These are phyloP conservation scores for Talinum fruticosum DNA, from an alignment of 148 eudicot species.

Conservation along the genomic window DNA sequence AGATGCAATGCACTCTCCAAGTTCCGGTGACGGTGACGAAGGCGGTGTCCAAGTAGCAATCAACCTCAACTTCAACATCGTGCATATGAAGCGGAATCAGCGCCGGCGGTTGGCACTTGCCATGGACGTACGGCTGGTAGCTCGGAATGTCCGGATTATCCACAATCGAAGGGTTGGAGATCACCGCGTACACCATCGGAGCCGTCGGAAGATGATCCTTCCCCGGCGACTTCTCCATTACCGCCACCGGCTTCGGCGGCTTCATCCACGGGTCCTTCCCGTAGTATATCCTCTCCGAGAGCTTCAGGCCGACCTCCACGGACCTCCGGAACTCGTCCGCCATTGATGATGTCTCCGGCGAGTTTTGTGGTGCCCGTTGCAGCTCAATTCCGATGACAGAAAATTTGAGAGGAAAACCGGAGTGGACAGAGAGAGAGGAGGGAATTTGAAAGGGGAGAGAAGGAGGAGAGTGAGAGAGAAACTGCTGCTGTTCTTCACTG, in stretches of 20 bases:
- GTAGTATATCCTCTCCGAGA: constrained; percentile 64
- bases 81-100: constrained; percentile 80
- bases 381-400: neutral
- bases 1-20: constrained; percentile 82
- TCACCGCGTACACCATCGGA: constrained; percentile 76
- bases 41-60: constrained; percentile 72
- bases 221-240: constrained; percentile 31
- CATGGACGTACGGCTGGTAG: constrained; percentile 92
- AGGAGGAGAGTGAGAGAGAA: neutral
- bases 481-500: neutral
- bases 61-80: constrained; percentile 51
- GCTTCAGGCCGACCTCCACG: constrained; percentile 50
- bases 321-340: constrained; percentile 56
- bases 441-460: no score
- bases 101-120: constrained; percentile 75
- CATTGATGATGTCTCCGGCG: constrained; percentile 22
- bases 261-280: constrained; percentile 34
- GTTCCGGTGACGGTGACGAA: constrained; percentile 54
- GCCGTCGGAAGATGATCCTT: constrained; percentile 44
- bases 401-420: neutral
- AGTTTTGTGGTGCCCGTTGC: neutral
- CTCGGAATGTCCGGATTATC: constrained; percentile 95
- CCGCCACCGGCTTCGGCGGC: constrained; percentile 23
- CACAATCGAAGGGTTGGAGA: constrained; percentile 54
- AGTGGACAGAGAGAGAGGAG: neutral